Percentiles rank a stretch among this genome's conserved stretches.
Evolutionary conservation across 192 early-diverging fungal species (phyloP).

Genomic region (Coemansia sp.): DNA sequence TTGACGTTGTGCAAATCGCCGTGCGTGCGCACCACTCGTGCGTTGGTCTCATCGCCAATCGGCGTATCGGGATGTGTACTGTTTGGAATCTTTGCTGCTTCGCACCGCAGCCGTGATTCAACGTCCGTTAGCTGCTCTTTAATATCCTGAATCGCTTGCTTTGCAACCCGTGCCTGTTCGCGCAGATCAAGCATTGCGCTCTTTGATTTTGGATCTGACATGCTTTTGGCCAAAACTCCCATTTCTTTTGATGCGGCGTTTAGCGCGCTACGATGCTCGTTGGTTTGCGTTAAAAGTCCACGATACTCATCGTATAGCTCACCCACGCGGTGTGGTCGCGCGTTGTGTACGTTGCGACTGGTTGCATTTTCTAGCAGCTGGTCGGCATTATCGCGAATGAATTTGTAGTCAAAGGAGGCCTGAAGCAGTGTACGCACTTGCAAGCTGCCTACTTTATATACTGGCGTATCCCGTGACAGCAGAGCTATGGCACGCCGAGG

Average conservation of each 20-base stretch:
- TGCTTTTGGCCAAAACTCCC: slow-evolving; percentile 20
- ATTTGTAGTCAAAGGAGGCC: slow-evolving; percentile 61
- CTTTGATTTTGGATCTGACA: not conserved
- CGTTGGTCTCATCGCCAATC: slow-evolving; percentile 71
- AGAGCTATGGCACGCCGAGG: too few species aligned
- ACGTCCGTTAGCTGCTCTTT: slow-evolving; percentile 55
- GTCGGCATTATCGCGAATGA: slow-evolving; percentile 56
- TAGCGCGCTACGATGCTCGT: slow-evolving; percentile 46
- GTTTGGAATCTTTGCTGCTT: slow-evolving; percentile 78
- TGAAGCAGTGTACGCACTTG: slow-evolving; percentile 21
- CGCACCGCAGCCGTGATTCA: slow-evolving; percentile 58
- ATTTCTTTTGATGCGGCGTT: slow-evolving; percentile 53
- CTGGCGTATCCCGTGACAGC: too few species aligned
- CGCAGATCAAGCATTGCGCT: slow-evolving; percentile 12
- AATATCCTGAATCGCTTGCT: slow-evolving; percentile 57
- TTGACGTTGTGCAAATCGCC: slow-evolving; percentile 29
- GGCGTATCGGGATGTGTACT: slow-evolving; percentile 70
- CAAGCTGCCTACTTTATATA: too few species aligned
- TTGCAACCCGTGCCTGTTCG: slow-evolving; percentile 57
- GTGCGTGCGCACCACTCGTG: slow-evolving; percentile 55
- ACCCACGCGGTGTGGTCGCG: slow-evolving; percentile 53
- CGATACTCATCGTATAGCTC: slow-evolving; percentile 55
- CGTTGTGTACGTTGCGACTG: slow-evolving; percentile 57
- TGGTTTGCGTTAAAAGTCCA: slow-evolving; percentile 18
- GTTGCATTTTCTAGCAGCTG: slow-evolving; percentile 50